Evolutionary conservation across 805 yeast genomes (phyloP), one percentile per base, ranked within the genome.

Genomic region (Nakazawaea ernobii): DNA sequence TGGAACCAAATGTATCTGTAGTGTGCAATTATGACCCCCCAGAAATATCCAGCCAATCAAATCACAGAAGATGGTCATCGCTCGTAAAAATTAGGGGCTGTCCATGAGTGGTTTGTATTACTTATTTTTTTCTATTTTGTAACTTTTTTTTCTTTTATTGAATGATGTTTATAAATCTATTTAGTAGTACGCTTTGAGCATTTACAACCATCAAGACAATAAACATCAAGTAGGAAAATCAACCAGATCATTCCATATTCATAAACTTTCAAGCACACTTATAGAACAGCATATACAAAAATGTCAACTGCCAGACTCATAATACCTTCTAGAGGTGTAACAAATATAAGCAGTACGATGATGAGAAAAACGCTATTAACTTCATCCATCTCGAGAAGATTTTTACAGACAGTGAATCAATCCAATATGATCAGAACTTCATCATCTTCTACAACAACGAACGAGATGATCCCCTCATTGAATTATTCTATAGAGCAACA

Each of bases 401-500:
- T 42, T 39, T 28, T 43, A 27, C 48, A 46, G 38, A 46, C 46
- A n/a, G 46, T 45, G 33, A 32, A 39, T 15, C 44, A 44, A 20
- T 17, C 45, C 10, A 41, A 29, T 9, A 13, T 43, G 42, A 36
- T 39, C 8, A 41, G 46, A 17, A 40, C 42, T 14, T 45, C 45
- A 15, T 44, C 49, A 14, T 42, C 42, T 10, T 48, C 44, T 15
- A 13, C 48, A 27, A n/a, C 40, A 35, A 28, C 43, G 6, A 20
- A 26, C 28, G 42, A 35, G 8, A n/a, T 32, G 35, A 39, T 35
- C 33, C 50, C 35, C 7, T 39, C 42, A 27, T 35, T 38, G 35
- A 38, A 17, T 28, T 39, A 32, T n/a, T 30, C 49, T 6, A 46
- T 46, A 17, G 49, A 37, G 20, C 36, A 44, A 20, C 10, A 36